These are phyloP conservation scores for Selaginella tamariscina DNA, from an alignment of 75 land plant genomes.

Conservation along the genomic window DNA sequence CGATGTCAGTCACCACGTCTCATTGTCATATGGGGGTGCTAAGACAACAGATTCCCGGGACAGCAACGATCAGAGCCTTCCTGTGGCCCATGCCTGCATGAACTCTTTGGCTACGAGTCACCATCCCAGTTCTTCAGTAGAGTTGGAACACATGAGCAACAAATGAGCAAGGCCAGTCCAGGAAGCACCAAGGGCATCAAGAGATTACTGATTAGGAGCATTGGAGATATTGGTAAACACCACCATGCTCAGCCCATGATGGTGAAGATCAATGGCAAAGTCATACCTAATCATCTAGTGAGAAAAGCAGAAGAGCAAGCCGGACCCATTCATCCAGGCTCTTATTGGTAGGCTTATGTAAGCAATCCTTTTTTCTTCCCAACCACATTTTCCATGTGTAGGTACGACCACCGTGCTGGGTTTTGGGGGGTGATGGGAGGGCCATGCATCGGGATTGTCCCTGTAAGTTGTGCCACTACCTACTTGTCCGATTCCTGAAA, in stretches of 20 bases:
- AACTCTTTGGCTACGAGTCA: conserved; percentile 5
- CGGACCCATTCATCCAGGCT: conserved; percentile 77
- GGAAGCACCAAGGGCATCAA: background rate
- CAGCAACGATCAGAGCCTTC: no score
- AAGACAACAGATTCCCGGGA: background rate
- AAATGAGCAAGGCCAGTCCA: background rate
- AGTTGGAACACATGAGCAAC: background rate
- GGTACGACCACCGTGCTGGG: conserved; percentile 83
- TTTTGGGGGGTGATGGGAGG: conserved; percentile 91
- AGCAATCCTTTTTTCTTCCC: background rate
- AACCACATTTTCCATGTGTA: conserved; percentile 15
- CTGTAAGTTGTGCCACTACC: conserved; percentile 37
- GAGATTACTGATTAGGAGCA: background rate
- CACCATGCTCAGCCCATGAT: background rate
- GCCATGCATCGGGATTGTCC: conserved; percentile 78
- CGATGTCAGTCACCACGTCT: background rate
- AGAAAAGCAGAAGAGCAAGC: conserved; percentile 73
- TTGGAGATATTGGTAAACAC: background rate
- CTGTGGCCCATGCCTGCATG: background rate
- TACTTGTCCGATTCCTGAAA: background rate
- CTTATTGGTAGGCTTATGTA: conserved; percentile 54
- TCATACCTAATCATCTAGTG: conserved; percentile 44
- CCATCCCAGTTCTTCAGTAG: background rate
- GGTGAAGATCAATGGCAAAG: conserved; percentile 45
- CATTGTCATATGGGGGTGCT: background rate